A percentile compares a stretch with the other conserved stretches of the same genome.
Conservation (phyloP, 176 grass and related monocot species). For the Carex myosuroides region DNA sequence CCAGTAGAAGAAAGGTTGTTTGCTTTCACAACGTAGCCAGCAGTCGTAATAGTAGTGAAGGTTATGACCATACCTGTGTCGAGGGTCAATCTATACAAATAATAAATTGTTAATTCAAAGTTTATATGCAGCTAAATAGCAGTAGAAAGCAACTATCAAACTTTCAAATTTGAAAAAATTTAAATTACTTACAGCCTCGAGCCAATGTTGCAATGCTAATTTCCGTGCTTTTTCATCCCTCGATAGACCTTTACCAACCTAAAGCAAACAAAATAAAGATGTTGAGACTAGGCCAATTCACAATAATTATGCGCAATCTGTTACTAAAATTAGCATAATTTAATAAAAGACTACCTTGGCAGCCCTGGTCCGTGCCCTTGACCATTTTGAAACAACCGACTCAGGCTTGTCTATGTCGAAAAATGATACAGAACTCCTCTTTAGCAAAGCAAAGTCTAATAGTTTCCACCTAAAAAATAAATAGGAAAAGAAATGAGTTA, state of each 20-base stretch:
- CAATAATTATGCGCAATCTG: not conserved
- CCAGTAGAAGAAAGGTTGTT: slow-evolving; percentile 97
- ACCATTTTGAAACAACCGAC: slow-evolving; percentile 70
- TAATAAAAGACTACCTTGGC: slow-evolving; percentile 48
- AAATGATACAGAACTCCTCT: slow-evolving; percentile 76
- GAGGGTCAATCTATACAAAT: slow-evolving; percentile 67
- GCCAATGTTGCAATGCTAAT: slow-evolving; percentile 92
- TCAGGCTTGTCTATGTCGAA: slow-evolving; percentile 68
- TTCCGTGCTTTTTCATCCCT: slow-evolving; percentile 93
- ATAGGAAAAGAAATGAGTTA: not conserved
- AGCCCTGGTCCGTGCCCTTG: slow-evolving; percentile 63
- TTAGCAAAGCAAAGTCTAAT: slow-evolving; percentile 75
- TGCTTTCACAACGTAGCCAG: slow-evolving; percentile 75
- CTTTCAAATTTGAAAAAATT: not conserved
- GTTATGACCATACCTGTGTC: slow-evolving; percentile 91
- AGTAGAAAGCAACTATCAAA: not conserved
- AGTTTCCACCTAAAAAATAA: slow-evolving; percentile 66
- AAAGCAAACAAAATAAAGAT: slow-evolving; percentile 4
- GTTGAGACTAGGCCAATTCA: slow-evolving; percentile 2
- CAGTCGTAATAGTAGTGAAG: slow-evolving; percentile 82
- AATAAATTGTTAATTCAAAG: slow-evolving; percentile 15
- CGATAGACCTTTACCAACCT: slow-evolving; percentile 87
- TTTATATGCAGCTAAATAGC: not conserved
- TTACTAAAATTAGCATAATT: not conserved
- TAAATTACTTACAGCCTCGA: slow-evolving; percentile 65